Conservation (phyloP, 176 grass and related monocot species). For the Tillandsia leiboldiana region DNA sequence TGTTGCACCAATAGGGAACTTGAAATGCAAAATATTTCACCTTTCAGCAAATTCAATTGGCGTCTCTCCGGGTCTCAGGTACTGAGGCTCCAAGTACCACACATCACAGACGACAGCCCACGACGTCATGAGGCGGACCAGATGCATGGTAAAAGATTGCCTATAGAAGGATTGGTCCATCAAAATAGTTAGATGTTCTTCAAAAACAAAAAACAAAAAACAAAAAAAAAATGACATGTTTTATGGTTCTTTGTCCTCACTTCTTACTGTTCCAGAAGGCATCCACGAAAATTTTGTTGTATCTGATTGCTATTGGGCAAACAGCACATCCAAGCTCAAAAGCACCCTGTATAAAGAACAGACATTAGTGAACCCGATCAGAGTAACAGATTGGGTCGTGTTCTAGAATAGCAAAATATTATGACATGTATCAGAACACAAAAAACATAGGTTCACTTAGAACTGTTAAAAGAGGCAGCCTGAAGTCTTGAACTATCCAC, state of each 20-base stretch:
- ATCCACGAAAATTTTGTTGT: constrained; percentile 99
- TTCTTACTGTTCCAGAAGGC: constrained; percentile 99
- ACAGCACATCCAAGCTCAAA: constrained; percentile 97
- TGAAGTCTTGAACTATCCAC: no score
- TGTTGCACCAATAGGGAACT: not conserved
- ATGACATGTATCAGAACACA: not conserved
- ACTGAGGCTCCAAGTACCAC: constrained; percentile 97
- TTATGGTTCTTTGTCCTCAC: constrained; percentile 39
- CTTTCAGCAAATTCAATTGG: constrained; percentile 95
- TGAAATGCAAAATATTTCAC: constrained; percentile 24
- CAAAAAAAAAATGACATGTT: constrained; percentile 2
- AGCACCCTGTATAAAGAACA: constrained; percentile 46
- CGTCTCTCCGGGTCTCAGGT: constrained; percentile 64
- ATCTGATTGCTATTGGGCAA: constrained; percentile 97
- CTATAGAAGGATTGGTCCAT: constrained; percentile 20
- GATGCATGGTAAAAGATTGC: constrained; percentile 92
- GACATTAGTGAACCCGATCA: not conserved
- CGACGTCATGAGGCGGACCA: constrained; percentile 82
- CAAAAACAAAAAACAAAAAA: constrained; percentile 10
- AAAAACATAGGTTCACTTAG: no score
- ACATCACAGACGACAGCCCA: constrained; percentile 99
- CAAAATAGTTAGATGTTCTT: constrained; percentile 7
- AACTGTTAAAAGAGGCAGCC: no score
- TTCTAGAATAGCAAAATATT: not conserved
- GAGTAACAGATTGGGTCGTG: not conserved